Evolutionary conservation across 345 rosid genomes (phyloP).

Genomic region (Dovyalis caffra): DNA sequence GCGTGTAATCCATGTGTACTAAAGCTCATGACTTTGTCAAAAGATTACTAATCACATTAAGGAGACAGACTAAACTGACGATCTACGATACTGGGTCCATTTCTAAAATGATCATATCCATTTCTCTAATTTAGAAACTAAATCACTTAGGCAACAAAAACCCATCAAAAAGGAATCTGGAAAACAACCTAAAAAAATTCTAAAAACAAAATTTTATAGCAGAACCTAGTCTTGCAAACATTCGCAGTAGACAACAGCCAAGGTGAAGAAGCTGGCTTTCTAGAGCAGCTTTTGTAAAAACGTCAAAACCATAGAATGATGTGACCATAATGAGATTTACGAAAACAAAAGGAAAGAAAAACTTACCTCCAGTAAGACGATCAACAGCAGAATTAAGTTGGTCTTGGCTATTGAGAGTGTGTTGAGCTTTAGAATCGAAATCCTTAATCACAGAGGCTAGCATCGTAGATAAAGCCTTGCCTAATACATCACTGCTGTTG

Average conservation of each 20-base stretch:
- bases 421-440: conserved; percentile 63
- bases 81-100: too few relatives aligned
- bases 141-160: neutral
- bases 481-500: conserved; percentile 44
- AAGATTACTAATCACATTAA: neutral
- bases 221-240: neutral
- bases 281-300: too few relatives aligned
- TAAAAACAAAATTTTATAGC: neutral
- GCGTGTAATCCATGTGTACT: too few relatives aligned
- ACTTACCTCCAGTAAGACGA: conserved; percentile 66
- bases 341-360: neutral
- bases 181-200: neutral
- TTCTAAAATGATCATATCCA: too few relatives aligned
- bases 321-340: too few relatives aligned
- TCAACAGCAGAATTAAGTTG: conserved; percentile 58
- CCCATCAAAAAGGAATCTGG: neutral
- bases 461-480: conserved; percentile 56
- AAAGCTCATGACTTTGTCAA: too few relatives aligned
- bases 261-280: neutral
- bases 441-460: conserved; percentile 54
- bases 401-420: conserved; percentile 59
- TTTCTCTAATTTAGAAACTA: neutral
- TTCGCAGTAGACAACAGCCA: neutral
- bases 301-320: neutral
- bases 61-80: neutral